These are phyloP conservation scores for Talaromyces amestolkiae DNA, from an alignment of 2,329 filamentous ascomycete species.

Conservation along the genomic window DNA sequence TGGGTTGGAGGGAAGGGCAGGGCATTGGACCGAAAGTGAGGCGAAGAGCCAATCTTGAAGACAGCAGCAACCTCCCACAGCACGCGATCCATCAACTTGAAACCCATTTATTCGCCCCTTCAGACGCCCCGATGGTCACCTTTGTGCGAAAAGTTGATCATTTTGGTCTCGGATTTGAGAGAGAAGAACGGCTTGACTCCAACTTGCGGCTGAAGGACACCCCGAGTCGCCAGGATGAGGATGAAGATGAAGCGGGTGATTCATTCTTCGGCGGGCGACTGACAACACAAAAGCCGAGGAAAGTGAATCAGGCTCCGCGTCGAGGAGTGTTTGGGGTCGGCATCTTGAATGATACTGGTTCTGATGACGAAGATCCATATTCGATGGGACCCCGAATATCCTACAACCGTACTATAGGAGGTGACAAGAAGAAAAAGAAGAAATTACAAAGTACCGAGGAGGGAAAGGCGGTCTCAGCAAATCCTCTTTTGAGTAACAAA, in stretches of 20 bases:
- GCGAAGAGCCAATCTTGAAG: conserved; percentile 67
- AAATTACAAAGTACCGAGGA: conserved; percentile 43
- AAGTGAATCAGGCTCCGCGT: conserved; percentile 53
- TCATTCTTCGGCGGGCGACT: conserved; percentile 40
- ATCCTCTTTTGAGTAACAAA: conserved; percentile 63
- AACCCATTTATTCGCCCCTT: conserved; percentile 78
- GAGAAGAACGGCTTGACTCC: conserved; percentile 37
- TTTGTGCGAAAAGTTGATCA: conserved; percentile 46
- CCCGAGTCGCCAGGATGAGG: conserved; percentile 27
- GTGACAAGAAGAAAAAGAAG: conserved; percentile 76
- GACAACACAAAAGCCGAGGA: conserved; percentile 34
- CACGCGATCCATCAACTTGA: conserved; percentile 43
- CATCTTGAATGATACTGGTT: conserved; percentile 86
- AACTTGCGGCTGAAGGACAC: conserved; percentile 23
- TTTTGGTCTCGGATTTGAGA: conserved; percentile 48
- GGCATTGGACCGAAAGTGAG: conserved; percentile 85
- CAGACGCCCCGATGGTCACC: conserved; percentile 66
- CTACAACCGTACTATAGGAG: conserved; percentile 78
- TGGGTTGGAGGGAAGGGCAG: conserved; percentile 96
- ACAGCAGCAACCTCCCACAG: conserved; percentile 41
- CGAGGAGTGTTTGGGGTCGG: conserved; percentile 80
- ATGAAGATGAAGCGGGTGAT: conserved; percentile 29
- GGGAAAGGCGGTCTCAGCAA: conserved; percentile 52
- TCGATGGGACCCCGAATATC: conserved; percentile 87
- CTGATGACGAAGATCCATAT: conserved; percentile 93